These are phyloP conservation scores for Euclidium syriacum DNA, from an alignment of 345 rosid genomes.

Conservation along the genomic window DNA sequence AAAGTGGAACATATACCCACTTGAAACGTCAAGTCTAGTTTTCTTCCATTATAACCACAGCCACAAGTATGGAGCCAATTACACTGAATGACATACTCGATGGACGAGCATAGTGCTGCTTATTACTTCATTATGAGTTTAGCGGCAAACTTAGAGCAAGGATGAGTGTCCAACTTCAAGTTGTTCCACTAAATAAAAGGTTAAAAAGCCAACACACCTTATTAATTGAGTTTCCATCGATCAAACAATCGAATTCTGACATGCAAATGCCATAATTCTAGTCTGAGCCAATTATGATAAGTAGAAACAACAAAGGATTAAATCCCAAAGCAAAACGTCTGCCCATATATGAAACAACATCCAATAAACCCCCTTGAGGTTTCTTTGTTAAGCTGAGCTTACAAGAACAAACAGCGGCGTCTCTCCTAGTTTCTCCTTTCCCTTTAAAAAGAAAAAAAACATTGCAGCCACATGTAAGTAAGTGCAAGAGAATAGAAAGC, in stretches of 20 bases:
- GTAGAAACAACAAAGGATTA: slow-evolving; percentile 17
- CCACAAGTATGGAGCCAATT: too few relatives aligned
- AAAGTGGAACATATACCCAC: too few relatives aligned
- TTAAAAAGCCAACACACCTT: not conserved
- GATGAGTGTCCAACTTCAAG: not conserved
- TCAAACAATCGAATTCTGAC: slow-evolving; percentile 3
- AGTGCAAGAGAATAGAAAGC: not conserved
- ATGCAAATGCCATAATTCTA: slow-evolving; percentile 10
- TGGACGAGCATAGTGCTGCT: too few relatives aligned
- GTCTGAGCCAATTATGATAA: slow-evolving; percentile 16
- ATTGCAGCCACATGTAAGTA: not conserved
- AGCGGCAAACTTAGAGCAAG: not conserved
- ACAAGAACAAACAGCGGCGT: slow-evolving; percentile 77
- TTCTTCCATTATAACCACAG: too few relatives aligned
- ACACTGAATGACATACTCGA: too few relatives aligned
- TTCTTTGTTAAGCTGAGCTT: slow-evolving; percentile 30
- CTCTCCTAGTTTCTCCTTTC: slow-evolving; percentile 71
- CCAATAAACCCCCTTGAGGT: not conserved
- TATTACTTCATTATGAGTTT: not conserved
- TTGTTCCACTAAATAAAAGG: not conserved
- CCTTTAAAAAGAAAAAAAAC: slow-evolving; percentile 59
- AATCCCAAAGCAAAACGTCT: slow-evolving; percentile 11
- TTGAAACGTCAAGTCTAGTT: too few relatives aligned
- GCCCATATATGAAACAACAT: slow-evolving; percentile 7
- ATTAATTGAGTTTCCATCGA: not conserved